Base-by-base conservation (phyloP, 257 asterid species). In the Rhazya stricta region DNA sequence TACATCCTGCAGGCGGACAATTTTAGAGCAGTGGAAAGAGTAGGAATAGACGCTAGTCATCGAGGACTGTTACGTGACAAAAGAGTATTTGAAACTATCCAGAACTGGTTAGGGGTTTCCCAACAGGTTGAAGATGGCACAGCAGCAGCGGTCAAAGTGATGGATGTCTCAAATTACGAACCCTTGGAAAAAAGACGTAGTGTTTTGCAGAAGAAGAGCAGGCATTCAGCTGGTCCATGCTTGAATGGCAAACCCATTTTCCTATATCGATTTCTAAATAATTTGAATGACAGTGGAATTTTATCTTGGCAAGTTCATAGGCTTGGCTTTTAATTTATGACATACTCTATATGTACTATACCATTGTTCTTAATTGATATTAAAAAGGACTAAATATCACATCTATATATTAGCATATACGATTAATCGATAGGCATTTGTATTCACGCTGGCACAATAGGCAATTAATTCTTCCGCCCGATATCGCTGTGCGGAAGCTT, bases 21-120 rank as follows among this genome's bases (percentile, higher is more conserved):
- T 43, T 86, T 89, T 34, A 88, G 85, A 27, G 96, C 98, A 6
- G 94, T 83, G 45, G 96, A 87, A 79, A 84, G 97, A 84, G 92
- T 89, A 60, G 98, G 94, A 74, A 82, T 94, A 16, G 45, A 66
- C 21, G 88, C 83, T 16, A 82, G 84, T 81, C 98, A 94, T 76
- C 84, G 98, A 29, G 91, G 73, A 58, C 84, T 91, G 23, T 34
- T 94, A 73, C 48, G 65, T 12, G 79, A 91, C 23, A 81, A 89
- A 81, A 77, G 66, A 4, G 98, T 94, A 58, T 85, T 86, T 37
- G 63, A 85, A 74, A 90, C 85, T 23, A 74, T 91, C 77, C 82
- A 88, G 73, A 83, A 73, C 5, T 94, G 96, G 96, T 71, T 94
- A 72, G 96, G 88, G 74, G 91, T 86, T 41, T 53, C 85, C 50